Evolutionary conservation across 441 rosid genomes (phyloP), one percentile per base, ranked within the genome.

Genomic region (Melianthus villosus): DNA sequence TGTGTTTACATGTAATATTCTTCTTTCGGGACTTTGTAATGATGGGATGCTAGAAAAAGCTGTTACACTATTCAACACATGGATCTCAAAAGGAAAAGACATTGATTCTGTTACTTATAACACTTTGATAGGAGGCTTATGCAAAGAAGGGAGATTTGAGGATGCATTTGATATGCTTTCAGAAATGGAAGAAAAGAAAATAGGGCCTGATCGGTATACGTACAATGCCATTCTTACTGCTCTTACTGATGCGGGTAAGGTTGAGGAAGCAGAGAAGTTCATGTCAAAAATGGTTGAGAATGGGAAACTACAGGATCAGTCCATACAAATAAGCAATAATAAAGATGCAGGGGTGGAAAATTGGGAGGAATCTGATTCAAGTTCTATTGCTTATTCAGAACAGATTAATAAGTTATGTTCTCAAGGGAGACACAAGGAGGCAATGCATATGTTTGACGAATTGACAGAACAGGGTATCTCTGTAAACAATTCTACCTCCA

Each of bases 21-120:
- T 87, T 46, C 91, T 87, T 29, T 42, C 42, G 17, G 94, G 91
- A 44, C 84, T 82, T 50, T 86, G 93, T 57, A 59, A 51, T 13
- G 72, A 72, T 35, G 77, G 89, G 22, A 55, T 71, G 89, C 71
- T 74, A 30, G 89, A 82, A 20, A 82, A 77, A 59, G 94, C 89
- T 40, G 69, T 86, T 44, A 74, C 62, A 46, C 83, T 79, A 65
- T 80, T 82, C 60, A 43, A 68, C 36, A 48, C 75, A 0, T 77
- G 79, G 72, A 61, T 65, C 46, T 68, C 65, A 4, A 56, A 72
- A 47, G 86, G 78, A 23, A 73, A 71, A 48, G 26, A 44, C 15
- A 32, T 72, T 35, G 94, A 82, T 63, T 51, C 52, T 7, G 80
- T 80, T 40, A 69, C 97, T 7, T 75, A 82, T 69, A 82, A 80